Base-by-base conservation (phyloP, 148 eudicot species). In the Chenopodium suecicum region DNA sequence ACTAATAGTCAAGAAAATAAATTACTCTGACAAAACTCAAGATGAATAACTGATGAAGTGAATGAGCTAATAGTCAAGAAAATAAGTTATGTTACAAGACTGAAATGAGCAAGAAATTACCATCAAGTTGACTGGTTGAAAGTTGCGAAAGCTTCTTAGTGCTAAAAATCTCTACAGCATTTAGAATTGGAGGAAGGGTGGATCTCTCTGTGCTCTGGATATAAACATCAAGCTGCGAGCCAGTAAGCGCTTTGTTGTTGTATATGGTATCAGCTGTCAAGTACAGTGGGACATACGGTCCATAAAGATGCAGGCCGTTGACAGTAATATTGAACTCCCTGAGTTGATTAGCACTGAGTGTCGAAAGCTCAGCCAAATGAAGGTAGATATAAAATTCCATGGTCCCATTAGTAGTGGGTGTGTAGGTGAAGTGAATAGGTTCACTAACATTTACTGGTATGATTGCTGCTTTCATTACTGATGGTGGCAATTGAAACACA, bases 361-460 rank as follows among this genome's bases (percentile, higher is more conserved):
- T 69, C 52, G 76, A 73, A 70, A 90, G 34, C 77, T 90, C 90
- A 54, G 89, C 88, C 79, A 90, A 75, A 77, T 90, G 83, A 80
- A 83, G 9, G 84, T 62, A 90, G 16, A 84, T n/a, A 29, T 81
- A 79, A 50, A 75, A 82, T 12, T 82, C 23, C 5, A 71, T 44
- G 9, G 16, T 82, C 8, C 64, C 6, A 75, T 83, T 32, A 9
- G 5, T 0, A 20, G 63, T 0, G 0, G 23, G 64, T 20, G 60
- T 78, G 2, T 48, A 9, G 52, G 1, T 1, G 73, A 85, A 46
- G 48, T 60, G 37, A 56, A 85, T 74, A 31, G 81, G 47, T 12
- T 56, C 32, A 25, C 46, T 47, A 10, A 48, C 52, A 1, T 50
- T 34, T 8, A 76, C n/a, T 44, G 86, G 79, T 20, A 67, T 50